Evolutionary conservation across 2,329 filamentous ascomycete genomes (phyloP).

Genomic region (Neonectria faginata): DNA sequence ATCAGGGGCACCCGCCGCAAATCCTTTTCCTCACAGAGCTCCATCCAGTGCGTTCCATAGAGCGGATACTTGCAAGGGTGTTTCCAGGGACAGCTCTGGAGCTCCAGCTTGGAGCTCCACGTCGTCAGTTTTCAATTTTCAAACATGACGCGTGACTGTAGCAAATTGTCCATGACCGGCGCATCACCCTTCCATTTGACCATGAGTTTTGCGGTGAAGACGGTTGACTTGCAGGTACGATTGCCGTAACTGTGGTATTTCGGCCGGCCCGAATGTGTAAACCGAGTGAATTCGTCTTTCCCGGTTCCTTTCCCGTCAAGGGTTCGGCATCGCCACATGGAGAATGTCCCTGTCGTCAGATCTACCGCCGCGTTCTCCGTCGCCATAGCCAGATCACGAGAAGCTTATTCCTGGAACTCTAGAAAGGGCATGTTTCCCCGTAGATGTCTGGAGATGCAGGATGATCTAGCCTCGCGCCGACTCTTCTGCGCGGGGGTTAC

Average conservation of each 20-base stretch:
- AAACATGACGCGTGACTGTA: constrained; percentile 13
- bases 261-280: background rate
- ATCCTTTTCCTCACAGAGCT: constrained; percentile 8
- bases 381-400: constrained; percentile 1
- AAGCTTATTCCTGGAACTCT: background rate
- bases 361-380: background rate
- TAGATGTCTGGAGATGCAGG: background rate
- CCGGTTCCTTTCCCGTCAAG: background rate
- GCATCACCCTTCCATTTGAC: constrained; percentile 12
- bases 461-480: constrained; percentile 2
- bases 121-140: background rate
- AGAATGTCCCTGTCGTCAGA: background rate
- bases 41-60: constrained; percentile 16
- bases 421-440: background rate
- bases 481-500: constrained; percentile 11
- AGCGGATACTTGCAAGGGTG: constrained; percentile 21
- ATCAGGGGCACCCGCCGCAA: background rate
- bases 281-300: background rate
- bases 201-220: background rate
- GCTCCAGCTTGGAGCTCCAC: constrained; percentile 1
- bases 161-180: constrained; percentile 11
- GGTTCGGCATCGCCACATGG: constrained; percentile 1
- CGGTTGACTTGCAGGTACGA: background rate
- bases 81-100: constrained; percentile 14
- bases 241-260: background rate